Base-by-base conservation (phyloP, 2,329 filamentous ascomycete species). In the Colletotrichum salicis region DNA sequence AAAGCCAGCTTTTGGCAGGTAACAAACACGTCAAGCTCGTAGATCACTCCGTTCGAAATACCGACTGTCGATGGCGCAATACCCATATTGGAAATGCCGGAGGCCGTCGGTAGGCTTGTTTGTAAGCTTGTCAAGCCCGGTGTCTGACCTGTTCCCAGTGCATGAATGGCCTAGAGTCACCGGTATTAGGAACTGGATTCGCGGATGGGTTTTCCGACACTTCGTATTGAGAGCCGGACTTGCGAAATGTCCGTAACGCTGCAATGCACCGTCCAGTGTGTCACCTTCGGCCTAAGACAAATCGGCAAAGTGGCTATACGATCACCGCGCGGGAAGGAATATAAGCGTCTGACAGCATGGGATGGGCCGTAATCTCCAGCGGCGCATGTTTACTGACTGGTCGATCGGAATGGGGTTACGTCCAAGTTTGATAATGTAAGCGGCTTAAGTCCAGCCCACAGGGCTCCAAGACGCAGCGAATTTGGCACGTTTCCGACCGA, bases 401-500 rank as follows among this genome's bases (percentile, higher is more conserved):
- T 22, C 41, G 41, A 22, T 22, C 41, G 41, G 41, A 5, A 19
- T 22, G 8, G 41, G 41, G 41, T 48, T 48, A 22, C 41, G 3
- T 11, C 19, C 37, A 41, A 1, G 37, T 19, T 19, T 48, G 41
- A 48, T 48, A 48, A 48, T 48, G 41, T 48, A 48, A 48, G 41
- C 41, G 41, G 35, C 41, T 57, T 62, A 51, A 63, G 31, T 41
- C 57, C 68, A 67, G 24, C 24, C 37, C 33, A 29, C 19, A n/a
- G 35, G 24, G 11, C 12, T 13, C 6, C 41, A n/a, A n/a, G 41
- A 48, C 19, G 41, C 41, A 48, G 41, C 45, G 31, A 55, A 55
- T 22, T n/a, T 59, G 15, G 24, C 24, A 58, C 29, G 64, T 29
- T 59, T n/a, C 70, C 66, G 65, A 64, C 51, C 66, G 54, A 22